Evolutionary conservation across 495 filamentous ascomycete genomes (phyloP).

Genomic region (Penicillium salamii): DNA sequence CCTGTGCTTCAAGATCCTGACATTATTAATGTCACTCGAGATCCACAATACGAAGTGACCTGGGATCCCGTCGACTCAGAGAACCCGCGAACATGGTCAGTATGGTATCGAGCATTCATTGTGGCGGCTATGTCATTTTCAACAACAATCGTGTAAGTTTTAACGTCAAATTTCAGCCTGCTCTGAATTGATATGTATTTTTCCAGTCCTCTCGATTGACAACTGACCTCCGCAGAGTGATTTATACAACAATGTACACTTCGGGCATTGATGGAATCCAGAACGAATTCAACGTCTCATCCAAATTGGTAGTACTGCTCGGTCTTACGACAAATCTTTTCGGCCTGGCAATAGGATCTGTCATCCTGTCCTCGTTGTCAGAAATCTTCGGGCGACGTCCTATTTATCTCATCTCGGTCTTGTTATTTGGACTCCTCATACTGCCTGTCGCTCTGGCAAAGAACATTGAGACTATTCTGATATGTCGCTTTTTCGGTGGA

Average conservation of each 20-base stretch:
- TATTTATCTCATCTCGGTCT: conserved; percentile 63
- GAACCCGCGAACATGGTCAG: conserved; percentile 68
- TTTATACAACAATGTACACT: conserved; percentile 77
- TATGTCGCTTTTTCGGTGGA: conserved; percentile 49
- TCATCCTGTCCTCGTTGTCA: conserved; percentile 70
- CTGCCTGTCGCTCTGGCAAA: conserved; percentile 67
- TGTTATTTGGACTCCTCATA: conserved; percentile 59
- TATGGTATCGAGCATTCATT: conserved; percentile 59
- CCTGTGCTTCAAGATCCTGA: neutral
- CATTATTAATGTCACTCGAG: neutral
- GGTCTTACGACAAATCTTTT: conserved; percentile 74
- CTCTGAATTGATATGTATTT: too few species aligned
- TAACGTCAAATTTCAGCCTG: too few species aligned
- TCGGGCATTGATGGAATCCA: conserved; percentile 64
- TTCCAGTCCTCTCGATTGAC: too few species aligned
- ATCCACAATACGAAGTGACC: conserved; percentile 63
- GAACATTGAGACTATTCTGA: conserved; percentile 62
- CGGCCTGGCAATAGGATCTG: conserved; percentile 61
- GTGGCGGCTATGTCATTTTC: conserved; percentile 61
- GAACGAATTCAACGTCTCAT: conserved; percentile 56
- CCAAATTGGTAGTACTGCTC: conserved; percentile 57
- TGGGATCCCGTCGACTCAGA: conserved; percentile 57
- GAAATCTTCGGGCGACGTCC: conserved; percentile 72
- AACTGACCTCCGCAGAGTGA: too few species aligned
- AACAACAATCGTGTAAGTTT: conserved; percentile 56